These are phyloP conservation scores for Neurospora sp. DNA, from an alignment of 495 filamentous ascomycete species.

Conservation along the genomic window DNA sequence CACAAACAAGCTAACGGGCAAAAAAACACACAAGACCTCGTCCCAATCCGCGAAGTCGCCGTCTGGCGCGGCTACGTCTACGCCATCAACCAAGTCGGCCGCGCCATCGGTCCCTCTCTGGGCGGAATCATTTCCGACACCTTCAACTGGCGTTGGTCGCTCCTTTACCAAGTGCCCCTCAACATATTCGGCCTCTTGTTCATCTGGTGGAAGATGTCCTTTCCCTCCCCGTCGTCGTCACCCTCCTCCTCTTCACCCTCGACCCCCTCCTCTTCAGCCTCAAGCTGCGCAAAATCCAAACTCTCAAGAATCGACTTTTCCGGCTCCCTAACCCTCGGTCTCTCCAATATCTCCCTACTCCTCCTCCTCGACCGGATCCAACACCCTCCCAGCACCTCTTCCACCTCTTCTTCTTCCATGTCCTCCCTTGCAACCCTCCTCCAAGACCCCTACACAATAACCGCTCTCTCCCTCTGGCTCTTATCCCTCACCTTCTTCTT, in stretches of 20 bases:
- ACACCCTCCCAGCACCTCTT: background rate
- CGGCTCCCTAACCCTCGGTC: slow-evolving; percentile 3
- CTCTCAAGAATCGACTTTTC: slow-evolving; percentile 9
- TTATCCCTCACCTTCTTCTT: slow-evolving; percentile 1
- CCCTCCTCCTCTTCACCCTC: background rate
- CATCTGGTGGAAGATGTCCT: slow-evolving; percentile 10
- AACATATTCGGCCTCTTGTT: slow-evolving; percentile 1
- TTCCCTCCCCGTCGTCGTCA: background rate
- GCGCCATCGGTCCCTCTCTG: slow-evolving; percentile 7
- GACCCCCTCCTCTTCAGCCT: background rate
- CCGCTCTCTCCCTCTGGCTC: slow-evolving; percentile 3
- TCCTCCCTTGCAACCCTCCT: background rate
- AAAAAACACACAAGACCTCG: slow-evolving; percentile 1
- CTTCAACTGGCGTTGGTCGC: slow-evolving; percentile 9
- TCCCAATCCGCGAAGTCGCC: slow-evolving; percentile 10
- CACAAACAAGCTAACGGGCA: background rate
- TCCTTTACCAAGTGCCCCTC: slow-evolving; percentile 7
- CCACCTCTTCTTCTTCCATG: too few species aligned
- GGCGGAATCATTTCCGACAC: slow-evolving; percentile 6
- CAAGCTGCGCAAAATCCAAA: slow-evolving; percentile 1
- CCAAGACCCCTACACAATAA: background rate
- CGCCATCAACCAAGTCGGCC: slow-evolving; percentile 8
- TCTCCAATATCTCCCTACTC: slow-evolving; percentile 6
- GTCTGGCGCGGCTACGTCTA: slow-evolving; percentile 12
- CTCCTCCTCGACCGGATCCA: slow-evolving; percentile 7